Conservation (phyloP, 176 grass and related monocot species). For the Carex scoparia region DNA sequence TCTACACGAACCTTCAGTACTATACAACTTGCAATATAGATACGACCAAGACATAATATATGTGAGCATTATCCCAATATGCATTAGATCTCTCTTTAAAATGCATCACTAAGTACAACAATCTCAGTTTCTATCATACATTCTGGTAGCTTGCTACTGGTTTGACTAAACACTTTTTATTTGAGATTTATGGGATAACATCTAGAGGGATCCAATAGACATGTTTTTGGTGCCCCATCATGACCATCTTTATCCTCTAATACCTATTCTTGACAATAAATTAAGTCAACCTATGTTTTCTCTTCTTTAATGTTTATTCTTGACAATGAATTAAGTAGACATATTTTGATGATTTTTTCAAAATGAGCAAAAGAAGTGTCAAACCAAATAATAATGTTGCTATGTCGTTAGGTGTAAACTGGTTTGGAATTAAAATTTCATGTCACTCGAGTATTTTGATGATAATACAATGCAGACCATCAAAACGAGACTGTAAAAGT, state of each 20-base stretch:
- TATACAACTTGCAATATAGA: slow-evolving; percentile 93
- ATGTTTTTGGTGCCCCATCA: background rate
- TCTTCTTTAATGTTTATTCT: background rate
- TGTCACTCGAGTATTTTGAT: background rate
- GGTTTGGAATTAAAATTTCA: background rate
- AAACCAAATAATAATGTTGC: background rate
- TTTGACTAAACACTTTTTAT: slow-evolving; percentile 12
- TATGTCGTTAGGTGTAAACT: background rate
- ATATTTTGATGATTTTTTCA: background rate
- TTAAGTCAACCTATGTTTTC: background rate
- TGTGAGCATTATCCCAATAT: slow-evolving; percentile 47
- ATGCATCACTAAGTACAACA: background rate
- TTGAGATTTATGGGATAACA: slow-evolving; percentile 10
- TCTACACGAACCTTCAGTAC: slow-evolving; percentile 88
- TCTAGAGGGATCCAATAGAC: background rate
- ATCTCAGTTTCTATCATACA: background rate
- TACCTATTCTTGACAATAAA: background rate
- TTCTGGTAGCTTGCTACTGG: background rate
- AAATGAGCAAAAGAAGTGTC: background rate
- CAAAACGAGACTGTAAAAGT: background rate
- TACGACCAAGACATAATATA: slow-evolving; percentile 86
- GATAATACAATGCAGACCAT: background rate
- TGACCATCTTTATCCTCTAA: background rate
- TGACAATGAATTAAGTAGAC: background rate
- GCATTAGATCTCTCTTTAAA: slow-evolving; percentile 7